Conservation (phyloP, 805 yeast genomes). For the Yamadazyma nakazawae region DNA sequence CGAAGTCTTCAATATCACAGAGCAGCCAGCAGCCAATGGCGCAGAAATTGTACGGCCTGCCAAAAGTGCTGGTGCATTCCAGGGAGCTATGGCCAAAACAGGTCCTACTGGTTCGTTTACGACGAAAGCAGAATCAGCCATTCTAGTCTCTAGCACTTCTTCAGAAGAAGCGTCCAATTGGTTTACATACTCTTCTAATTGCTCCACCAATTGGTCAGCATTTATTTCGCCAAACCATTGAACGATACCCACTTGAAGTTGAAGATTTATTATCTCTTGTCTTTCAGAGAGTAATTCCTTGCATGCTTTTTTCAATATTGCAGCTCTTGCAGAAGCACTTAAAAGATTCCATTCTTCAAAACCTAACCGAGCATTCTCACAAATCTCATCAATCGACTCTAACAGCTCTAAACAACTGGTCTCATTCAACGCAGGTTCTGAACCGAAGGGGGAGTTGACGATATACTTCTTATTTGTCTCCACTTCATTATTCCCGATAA, state of each 20-base stretch:
- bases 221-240: conserved; percentile 35
- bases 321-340: conserved; percentile 15
- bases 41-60: conserved; percentile 38
- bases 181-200: conserved; percentile 26
- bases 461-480: not conserved
- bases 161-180: conserved; percentile 22
- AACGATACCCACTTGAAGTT: conserved; percentile 33
- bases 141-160: conserved; percentile 3
- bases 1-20: conserved; percentile 41
- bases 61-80: conserved; percentile 48
- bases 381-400: conserved; percentile 13
- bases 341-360: conserved; percentile 24
- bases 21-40: conserved; percentile 49
- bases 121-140: conserved; percentile 24
- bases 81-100: conserved; percentile 43
- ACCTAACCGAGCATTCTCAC: conserved; percentile 22
- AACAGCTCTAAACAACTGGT: conserved; percentile 4
- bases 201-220: conserved; percentile 24
- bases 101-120: conserved; percentile 43
- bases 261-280: conserved; percentile 15
- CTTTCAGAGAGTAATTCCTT: conserved; percentile 14
- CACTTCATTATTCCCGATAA: not conserved
- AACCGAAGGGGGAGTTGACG: conserved; percentile 1
- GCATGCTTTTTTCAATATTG: conserved; percentile 19
- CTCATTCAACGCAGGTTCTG: not conserved